A percentile compares a stretch with the other conserved stretches of the same genome.
Conservation (phyloP, 371 early-diverging fungal genomes). For the Rhizopus stolonifer region DNA sequence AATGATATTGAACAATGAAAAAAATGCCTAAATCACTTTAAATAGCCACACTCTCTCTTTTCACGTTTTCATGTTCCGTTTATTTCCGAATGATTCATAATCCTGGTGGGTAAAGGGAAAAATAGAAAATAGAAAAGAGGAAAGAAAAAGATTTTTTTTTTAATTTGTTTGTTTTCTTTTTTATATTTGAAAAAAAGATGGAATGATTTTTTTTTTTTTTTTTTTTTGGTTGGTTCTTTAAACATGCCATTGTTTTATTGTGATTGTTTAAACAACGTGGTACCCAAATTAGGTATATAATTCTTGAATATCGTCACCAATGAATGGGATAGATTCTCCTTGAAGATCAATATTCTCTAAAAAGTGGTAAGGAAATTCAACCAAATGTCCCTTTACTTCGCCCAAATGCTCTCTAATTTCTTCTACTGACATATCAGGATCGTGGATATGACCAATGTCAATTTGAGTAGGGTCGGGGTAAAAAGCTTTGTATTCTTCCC, state of each 20-base stretch:
- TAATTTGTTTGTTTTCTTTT: neutral
- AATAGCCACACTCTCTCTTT: neutral
- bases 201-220: neutral
- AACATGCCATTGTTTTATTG: too few relatives aligned
- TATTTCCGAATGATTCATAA: constrained; percentile 35
- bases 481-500: constrained; percentile 70
- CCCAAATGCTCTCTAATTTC: constrained; percentile 48
- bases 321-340: constrained; percentile 43
- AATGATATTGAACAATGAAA: constrained; percentile 1
- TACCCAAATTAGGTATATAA: constrained; percentile 39
- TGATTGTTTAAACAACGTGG: too few relatives aligned
- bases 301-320: constrained; percentile 38
- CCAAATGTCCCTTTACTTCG: constrained; percentile 64
- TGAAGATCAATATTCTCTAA: constrained; percentile 58
- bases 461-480: constrained; percentile 46
- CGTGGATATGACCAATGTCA: constrained; percentile 44
- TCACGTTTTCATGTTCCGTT: constrained; percentile 18
- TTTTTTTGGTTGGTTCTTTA: neutral
- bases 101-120: neutral
- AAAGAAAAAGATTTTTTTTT: neutral
- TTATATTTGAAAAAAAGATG: neutral
- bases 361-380: constrained; percentile 77
- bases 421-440: constrained; percentile 46
- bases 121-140: too few relatives aligned
- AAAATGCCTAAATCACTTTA: neutral